Evolutionary conservation across 1,284 basidiomycete species (phyloP).

Genomic region (Irpex lacteus): DNA sequence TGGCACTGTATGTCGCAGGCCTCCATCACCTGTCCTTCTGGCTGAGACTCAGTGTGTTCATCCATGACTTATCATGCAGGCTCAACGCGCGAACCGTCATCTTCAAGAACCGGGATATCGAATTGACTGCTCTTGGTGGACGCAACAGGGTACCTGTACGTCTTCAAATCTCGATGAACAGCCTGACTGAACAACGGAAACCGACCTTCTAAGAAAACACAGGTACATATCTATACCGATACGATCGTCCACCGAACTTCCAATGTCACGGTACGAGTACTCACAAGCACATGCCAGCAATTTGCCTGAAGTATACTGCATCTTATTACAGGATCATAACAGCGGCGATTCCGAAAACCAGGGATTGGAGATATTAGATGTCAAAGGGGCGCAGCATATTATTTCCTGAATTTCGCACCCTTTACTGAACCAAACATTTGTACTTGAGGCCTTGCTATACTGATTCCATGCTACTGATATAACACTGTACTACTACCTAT

Average conservation of each 20-base stretch:
- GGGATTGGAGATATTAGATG: background rate
- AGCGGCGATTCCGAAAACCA: background rate
- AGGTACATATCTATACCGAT: background rate
- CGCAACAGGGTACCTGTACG: background rate
- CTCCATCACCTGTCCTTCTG: no score
- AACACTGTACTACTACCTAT: no score
- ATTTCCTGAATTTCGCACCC: background rate
- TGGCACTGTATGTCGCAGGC: background rate
- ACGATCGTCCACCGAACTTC: background rate
- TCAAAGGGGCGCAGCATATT: background rate
- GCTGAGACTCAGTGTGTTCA: no score
- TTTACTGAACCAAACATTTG: background rate
- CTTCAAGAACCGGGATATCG: background rate
- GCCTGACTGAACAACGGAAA: background rate
- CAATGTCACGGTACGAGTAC: background rate
- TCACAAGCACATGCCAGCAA: background rate
- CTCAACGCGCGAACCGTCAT: background rate
- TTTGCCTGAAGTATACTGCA: background rate
- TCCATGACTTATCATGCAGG: background rate
- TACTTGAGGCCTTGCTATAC: no score
- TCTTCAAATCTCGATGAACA: background rate
- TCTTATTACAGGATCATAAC: background rate
- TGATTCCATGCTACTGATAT: no score
- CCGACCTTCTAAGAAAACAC: background rate
- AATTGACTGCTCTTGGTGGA: background rate